phyloP scores from a whole-genome alignment of 2,329 filamentous ascomycete genomes.

The Thermothelomyces thermophilus region DNA sequence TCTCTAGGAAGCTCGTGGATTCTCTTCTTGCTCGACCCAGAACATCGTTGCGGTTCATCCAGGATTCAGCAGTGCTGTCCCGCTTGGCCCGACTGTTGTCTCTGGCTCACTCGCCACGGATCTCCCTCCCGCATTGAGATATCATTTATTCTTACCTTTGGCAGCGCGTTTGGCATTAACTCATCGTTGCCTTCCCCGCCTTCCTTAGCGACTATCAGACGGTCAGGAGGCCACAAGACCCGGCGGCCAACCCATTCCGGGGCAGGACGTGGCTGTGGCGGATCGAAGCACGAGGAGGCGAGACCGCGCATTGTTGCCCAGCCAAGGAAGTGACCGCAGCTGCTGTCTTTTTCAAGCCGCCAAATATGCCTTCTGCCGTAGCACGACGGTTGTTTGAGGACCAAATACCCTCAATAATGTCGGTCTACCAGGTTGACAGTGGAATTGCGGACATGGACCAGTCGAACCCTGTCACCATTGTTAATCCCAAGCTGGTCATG shows the following conservation, averaged over 20 bases:
- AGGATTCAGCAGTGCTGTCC: slow-evolving; percentile 51
- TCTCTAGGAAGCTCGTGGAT: slow-evolving; percentile 2
- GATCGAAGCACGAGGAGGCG: slow-evolving; percentile 14
- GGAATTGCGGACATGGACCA: slow-evolving; percentile 50
- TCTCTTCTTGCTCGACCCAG: not conserved
- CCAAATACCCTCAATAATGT: slow-evolving; percentile 70
- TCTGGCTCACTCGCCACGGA: slow-evolving; percentile 10
- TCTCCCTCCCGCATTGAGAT: not conserved
- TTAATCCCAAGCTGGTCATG: slow-evolving; percentile 46
- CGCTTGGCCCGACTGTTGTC: slow-evolving; percentile 23
- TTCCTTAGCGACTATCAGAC: slow-evolving; percentile 16
- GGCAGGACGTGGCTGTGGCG: slow-evolving; percentile 18
- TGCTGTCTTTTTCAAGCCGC: slow-evolving; percentile 6
- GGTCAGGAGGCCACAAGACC: slow-evolving; percentile 16
- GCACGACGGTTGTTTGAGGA: slow-evolving; percentile 58
- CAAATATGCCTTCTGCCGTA: slow-evolving; percentile 56
- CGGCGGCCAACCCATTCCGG: slow-evolving; percentile 18
- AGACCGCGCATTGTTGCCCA: slow-evolving; percentile 7
- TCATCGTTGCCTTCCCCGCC: not conserved
- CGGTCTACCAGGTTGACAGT: slow-evolving; percentile 61
- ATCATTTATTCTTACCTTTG: not conserved
- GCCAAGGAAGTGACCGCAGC: not conserved
- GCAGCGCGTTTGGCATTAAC: slow-evolving; percentile 1
- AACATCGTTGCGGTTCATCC: slow-evolving; percentile 14
- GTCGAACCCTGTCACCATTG: slow-evolving; percentile 46